Conservation (phyloP, 2,329 filamentous ascomycete species). For the Colletotrichum agaves region DNA sequence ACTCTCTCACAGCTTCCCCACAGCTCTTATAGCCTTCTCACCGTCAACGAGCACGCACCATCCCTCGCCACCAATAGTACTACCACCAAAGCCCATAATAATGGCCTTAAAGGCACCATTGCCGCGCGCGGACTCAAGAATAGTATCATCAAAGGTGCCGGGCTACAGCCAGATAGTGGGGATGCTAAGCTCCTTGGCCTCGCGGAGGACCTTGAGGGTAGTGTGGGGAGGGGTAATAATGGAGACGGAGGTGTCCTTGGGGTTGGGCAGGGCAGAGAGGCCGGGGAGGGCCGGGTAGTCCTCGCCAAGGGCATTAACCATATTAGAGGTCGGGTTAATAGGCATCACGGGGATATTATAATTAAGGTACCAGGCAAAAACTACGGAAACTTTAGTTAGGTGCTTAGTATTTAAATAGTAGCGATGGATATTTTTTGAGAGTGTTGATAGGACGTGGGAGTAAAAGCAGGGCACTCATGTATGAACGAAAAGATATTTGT, state of each 20-base stretch:
- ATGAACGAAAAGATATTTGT: slow-evolving; percentile 63
- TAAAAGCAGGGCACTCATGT: background rate
- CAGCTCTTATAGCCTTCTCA: slow-evolving; percentile 68
- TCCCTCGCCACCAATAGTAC: slow-evolving; percentile 70
- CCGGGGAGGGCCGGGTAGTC: slow-evolving; percentile 73
- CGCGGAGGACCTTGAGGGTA: slow-evolving; percentile 78
- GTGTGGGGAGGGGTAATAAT: slow-evolving; percentile 88
- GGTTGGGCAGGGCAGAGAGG: slow-evolving; percentile 72
- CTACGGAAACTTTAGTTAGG: slow-evolving; percentile 55
- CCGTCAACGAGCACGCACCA: slow-evolving; percentile 93
- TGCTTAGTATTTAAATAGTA: background rate
- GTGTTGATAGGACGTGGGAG: no score
- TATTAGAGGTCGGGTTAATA: slow-evolving; percentile 78
- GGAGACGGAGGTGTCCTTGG: slow-evolving; percentile 78
- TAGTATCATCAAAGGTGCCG: slow-evolving; percentile 83
- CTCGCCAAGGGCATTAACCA: slow-evolving; percentile 62
- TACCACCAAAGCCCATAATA: slow-evolving; percentile 71
- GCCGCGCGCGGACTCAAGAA: slow-evolving; percentile 73
- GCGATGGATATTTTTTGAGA: background rate
- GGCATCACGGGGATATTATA: slow-evolving; percentile 82
- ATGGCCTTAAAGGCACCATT: slow-evolving; percentile 75
- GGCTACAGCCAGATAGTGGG: slow-evolving; percentile 90
- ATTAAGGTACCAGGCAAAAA: slow-evolving; percentile 88
- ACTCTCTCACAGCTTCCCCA: slow-evolving; percentile 59
- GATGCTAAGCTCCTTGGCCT: slow-evolving; percentile 80